Conservation (phyloP, 2,329 filamentous ascomycete genomes). For the Aureobasidium sp. region DNA sequence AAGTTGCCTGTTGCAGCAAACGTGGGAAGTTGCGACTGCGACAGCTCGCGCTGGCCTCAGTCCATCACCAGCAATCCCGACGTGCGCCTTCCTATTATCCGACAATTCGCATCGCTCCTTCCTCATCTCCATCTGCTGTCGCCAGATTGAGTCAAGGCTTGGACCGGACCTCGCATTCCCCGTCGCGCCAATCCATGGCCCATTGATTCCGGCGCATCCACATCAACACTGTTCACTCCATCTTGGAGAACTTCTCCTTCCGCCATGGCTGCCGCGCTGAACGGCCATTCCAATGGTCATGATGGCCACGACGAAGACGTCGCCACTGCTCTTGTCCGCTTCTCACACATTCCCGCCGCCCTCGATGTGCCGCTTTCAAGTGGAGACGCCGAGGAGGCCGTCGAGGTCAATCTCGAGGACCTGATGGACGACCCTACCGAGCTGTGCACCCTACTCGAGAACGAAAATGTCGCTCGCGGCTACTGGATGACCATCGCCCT, state of each 20-base stretch:
- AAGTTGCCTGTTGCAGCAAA: background rate
- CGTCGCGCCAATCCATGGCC: constrained; percentile 5
- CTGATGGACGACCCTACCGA: constrained; percentile 91
- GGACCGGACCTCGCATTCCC: background rate
- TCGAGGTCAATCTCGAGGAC: constrained; percentile 88
- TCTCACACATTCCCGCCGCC: constrained; percentile 53
- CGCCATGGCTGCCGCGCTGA: constrained; percentile 43
- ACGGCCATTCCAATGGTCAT: constrained; percentile 45
- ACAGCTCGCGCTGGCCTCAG: background rate
- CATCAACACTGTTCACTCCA: background rate
- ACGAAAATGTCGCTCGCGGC: constrained; percentile 80
- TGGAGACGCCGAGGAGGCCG: constrained; percentile 58
- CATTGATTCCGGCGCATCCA: constrained; percentile 8
- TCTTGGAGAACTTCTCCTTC: background rate
- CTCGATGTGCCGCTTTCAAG: constrained; percentile 57
- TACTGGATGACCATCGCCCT: constrained; percentile 98
- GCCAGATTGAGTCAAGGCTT: background rate
- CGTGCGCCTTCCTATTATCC: background rate
- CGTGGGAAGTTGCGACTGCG: background rate
- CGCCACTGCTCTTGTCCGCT: constrained; percentile 39
- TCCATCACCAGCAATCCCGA: background rate
- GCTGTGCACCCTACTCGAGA: constrained; percentile 88
- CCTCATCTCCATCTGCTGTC: background rate
- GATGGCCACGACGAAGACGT: constrained; percentile 35
- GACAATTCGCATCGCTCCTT: background rate